Conservation (phyloP, 495 filamentous ascomycete genomes). For the Platismatia glauca region DNA sequence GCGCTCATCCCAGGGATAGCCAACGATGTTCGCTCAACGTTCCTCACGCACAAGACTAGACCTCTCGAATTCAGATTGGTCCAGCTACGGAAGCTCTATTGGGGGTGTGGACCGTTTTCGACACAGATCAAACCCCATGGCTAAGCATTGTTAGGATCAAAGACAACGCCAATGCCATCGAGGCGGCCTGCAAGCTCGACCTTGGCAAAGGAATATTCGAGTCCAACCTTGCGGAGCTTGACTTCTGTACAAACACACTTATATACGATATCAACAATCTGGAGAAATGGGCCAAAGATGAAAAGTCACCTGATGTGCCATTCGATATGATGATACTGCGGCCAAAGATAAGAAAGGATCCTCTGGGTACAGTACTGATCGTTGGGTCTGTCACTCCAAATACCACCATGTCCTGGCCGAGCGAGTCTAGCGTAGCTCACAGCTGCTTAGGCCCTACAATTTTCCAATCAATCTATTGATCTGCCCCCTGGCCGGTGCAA, state of each 20-base stretch:
- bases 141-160: slow-evolving; percentile 42
- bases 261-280: slow-evolving; percentile 67
- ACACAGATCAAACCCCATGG: neutral
- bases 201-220: slow-evolving; percentile 67
- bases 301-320: slow-evolving; percentile 60
- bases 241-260: slow-evolving; percentile 70
- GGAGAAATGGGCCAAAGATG: slow-evolving; percentile 73
- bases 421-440: neutral
- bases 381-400: slow-evolving; percentile 53
- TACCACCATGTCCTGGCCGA: neutral
- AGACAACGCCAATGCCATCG: slow-evolving; percentile 61
- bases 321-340: slow-evolving; percentile 55
- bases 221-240: slow-evolving; percentile 56
- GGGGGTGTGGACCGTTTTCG: slow-evolving; percentile 48
- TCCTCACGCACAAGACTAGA: slow-evolving; percentile 70
- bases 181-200: slow-evolving; percentile 64
- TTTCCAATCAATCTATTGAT: slow-evolving; percentile 77
- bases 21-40: slow-evolving; percentile 51
- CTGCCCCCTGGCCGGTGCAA: slow-evolving; percentile 76
- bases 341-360: slow-evolving; percentile 80
- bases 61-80: slow-evolving; percentile 68
- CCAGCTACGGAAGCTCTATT: slow-evolving; percentile 89
- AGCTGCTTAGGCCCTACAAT: slow-evolving; percentile 61
- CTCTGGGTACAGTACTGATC: slow-evolving; percentile 71
- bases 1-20: slow-evolving; percentile 55